A percentile compares a stretch with the other conserved stretches of the same genome.
phyloP scores from a whole-genome alignment of 805 yeast species.

The Hanseniaspora guilliermondii region DNA sequence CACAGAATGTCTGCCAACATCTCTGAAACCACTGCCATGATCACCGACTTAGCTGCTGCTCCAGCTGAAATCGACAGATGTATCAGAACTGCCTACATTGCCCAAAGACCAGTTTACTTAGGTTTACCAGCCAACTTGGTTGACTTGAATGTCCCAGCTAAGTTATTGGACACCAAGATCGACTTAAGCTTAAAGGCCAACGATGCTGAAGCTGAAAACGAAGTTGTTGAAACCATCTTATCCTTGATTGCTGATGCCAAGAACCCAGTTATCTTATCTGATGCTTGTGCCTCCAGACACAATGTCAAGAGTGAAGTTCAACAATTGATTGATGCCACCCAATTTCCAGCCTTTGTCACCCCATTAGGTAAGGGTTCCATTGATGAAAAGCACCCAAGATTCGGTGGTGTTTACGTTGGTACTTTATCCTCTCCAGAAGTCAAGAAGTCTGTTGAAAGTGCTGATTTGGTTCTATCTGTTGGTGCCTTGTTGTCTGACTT shows the following conservation, averaged over 20 bases:
- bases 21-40: slow-evolving; percentile 50
- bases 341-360: slow-evolving; percentile 72
- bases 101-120: slow-evolving; percentile 71
- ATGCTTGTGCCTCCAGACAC: slow-evolving; percentile 80
- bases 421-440: slow-evolving; percentile 63
- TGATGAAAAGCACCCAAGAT: slow-evolving; percentile 59
- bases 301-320: slow-evolving; percentile 50
- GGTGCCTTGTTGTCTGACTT: slow-evolving; percentile 80
- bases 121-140: slow-evolving; percentile 75
- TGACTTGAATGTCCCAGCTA: slow-evolving; percentile 48
- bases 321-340: slow-evolving; percentile 50
- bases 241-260: slow-evolving; percentile 43
- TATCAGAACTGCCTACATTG: slow-evolving; percentile 54
- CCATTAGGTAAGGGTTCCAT: slow-evolving; percentile 83
- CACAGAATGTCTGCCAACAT: slow-evolving; percentile 66
- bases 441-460: slow-evolving; percentile 54
- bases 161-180: slow-evolving; percentile 49
- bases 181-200: slow-evolving; percentile 47
- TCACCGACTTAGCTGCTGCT: slow-evolving; percentile 53
- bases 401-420: slow-evolving; percentile 80
- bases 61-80: slow-evolving; percentile 62
- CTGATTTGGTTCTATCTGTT: slow-evolving; percentile 64
- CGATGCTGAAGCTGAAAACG: slow-evolving; percentile 49
- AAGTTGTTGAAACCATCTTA: slow-evolving; percentile 44
- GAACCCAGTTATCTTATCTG: slow-evolving; percentile 67